Percentiles rank a stretch among this genome's conserved stretches.
phyloP scores from a whole-genome alignment of 768 basidiomycete genomes.

The Mycena galericulata region DNA sequence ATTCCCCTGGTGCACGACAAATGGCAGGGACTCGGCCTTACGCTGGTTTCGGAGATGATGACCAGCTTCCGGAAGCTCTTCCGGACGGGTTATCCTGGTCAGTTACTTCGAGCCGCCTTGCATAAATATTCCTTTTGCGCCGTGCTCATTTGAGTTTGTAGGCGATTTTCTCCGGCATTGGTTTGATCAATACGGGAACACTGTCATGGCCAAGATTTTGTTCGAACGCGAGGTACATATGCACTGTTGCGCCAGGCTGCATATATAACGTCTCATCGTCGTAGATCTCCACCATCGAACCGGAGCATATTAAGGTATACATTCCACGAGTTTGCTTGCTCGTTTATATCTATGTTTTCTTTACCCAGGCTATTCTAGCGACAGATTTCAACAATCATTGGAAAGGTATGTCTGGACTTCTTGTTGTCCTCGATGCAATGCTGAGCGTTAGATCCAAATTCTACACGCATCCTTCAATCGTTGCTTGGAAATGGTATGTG shows the following conservation, averaged over 20 bases:
- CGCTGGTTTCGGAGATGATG: not conserved
- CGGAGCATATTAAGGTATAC: constrained; percentile 17
- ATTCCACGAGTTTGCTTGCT: too few species aligned
- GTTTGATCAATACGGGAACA: constrained; percentile 10
- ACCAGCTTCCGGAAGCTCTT: too few species aligned
- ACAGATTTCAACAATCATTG: constrained; percentile 25
- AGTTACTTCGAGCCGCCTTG: not conserved
- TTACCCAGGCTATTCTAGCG: constrained; percentile 10
- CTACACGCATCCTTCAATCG: not conserved
- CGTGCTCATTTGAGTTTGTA: not conserved
- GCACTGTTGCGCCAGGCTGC: too few species aligned
- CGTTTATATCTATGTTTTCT: not conserved
- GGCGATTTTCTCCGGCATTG: constrained; percentile 17
- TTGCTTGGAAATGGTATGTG: constrained; percentile 24
- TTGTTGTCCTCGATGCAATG: not conserved
- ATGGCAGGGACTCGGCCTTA: constrained; percentile 7
- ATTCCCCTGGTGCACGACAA: constrained; percentile 12
- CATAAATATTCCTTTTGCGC: too few species aligned
- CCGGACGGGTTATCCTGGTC: constrained; percentile 16
- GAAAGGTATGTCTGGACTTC: not conserved
- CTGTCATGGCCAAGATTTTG: constrained; percentile 8
- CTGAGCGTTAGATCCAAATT: not conserved
- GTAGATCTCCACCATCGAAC: constrained; percentile 21
- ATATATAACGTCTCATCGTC: too few species aligned
- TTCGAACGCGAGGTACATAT: not conserved